Evolutionary conservation across 441 rosid species (phyloP).

Genomic region (Euphorbia celastroides): DNA sequence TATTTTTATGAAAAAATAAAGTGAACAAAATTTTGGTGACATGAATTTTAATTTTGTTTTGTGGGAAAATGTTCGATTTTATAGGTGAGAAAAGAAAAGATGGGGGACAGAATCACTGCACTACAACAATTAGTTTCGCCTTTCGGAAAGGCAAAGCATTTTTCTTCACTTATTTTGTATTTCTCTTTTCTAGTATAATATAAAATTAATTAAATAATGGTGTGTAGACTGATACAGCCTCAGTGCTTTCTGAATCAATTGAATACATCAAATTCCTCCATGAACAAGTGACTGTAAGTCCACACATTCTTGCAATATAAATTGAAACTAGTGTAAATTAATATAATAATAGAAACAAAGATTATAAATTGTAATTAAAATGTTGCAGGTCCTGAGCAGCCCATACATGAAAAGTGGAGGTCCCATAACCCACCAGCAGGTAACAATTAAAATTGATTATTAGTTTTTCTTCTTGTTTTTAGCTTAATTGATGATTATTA

Average conservation of each 20-base stretch:
- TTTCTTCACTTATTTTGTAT: slow-evolving; percentile 11
- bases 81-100: slow-evolving; percentile 98
- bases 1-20: background rate
- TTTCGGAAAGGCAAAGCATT: slow-evolving; percentile 85
- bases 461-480: no score
- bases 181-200: no score
- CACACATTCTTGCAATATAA: no score
- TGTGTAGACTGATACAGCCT: slow-evolving; percentile 93
- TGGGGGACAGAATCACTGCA: slow-evolving; percentile 99
- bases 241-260: slow-evolving; percentile 96
- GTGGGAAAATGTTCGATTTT: background rate
- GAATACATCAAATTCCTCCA: slow-evolving; percentile 96
- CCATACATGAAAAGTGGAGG: slow-evolving; percentile 94
- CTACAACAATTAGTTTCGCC: slow-evolving; percentile 99
- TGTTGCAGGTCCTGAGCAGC: slow-evolving; percentile 64
- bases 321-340: no score
- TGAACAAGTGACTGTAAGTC: slow-evolving; percentile 80
- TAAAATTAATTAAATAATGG: no score
- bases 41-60: slow-evolving; percentile 10
- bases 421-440: slow-evolving; percentile 81
- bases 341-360: no score
- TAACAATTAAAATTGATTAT: slow-evolving; percentile 18
- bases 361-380: background rate
- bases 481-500: no score
- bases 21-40: background rate